Evolutionary conservation across 2,329 filamentous ascomycete species (phyloP).

Genomic region (Onygenales sp.): DNA sequence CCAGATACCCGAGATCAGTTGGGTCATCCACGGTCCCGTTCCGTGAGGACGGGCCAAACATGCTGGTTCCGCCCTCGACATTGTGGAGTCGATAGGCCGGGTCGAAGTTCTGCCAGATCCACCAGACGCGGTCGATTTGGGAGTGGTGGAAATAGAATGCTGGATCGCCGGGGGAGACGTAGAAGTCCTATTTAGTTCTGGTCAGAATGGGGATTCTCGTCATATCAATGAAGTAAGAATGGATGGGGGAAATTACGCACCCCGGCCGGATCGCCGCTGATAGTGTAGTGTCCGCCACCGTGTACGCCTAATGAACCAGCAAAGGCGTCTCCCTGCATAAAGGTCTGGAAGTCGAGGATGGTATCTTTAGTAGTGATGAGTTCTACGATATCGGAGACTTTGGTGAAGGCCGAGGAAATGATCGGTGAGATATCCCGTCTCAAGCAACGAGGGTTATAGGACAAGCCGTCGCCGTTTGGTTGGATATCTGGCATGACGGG

Average conservation of each 20-base stretch:
- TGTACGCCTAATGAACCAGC: neutral
- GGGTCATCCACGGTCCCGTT: constrained; percentile 16
- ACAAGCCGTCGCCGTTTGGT: constrained; percentile 5
- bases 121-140: constrained; percentile 9
- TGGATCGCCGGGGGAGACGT: constrained; percentile 5
- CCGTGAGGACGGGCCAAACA: constrained; percentile 3
- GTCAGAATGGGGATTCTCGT: neutral
- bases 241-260: neutral
- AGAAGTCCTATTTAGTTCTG: constrained; percentile 1
- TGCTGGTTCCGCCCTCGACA: neutral
- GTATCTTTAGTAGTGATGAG: constrained; percentile 1
- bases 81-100: neutral
- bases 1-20: constrained; percentile 12
- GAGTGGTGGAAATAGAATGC: constrained; percentile 11
- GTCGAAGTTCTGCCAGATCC: constrained; percentile 8
- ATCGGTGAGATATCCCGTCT: constrained; percentile 27
- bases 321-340: neutral
- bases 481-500: constrained; percentile 7
- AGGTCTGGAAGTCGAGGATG: neutral
- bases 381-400: neutral
- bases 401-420: neutral
- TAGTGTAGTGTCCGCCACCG: neutral
- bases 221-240: neutral
- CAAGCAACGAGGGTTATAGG: constrained; percentile 27
- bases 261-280: neutral